A percentile compares a stretch with the other conserved stretches of the same genome.
These are phyloP conservation scores for Primulina huaijiensis DNA, from an alignment of 257 asterid species.

Conservation along the genomic window DNA sequence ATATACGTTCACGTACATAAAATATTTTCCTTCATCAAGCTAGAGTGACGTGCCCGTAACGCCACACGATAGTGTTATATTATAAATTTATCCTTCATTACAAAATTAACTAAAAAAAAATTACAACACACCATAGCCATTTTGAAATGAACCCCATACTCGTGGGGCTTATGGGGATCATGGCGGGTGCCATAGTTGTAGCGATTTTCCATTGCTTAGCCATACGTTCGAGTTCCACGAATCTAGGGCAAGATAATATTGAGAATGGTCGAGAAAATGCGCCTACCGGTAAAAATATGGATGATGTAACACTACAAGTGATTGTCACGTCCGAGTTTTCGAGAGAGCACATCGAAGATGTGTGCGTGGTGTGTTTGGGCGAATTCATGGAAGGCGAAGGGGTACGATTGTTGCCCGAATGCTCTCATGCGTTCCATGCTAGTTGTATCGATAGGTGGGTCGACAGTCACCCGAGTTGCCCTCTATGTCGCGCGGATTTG, in stretches of 20 bases:
- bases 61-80: constrained; percentile 1
- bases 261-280: not conserved
- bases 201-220: constrained; percentile 40
- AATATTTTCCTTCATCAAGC: constrained; percentile 8
- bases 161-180: constrained; percentile 52
- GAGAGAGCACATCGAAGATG: constrained; percentile 34
- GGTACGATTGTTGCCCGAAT: constrained; percentile 35
- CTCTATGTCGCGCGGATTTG: constrained; percentile 49
- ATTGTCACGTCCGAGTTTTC: constrained; percentile 29
- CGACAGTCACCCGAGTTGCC: constrained; percentile 43
- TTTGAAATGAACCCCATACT: constrained; percentile 37
- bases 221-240: not conserved
- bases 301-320: constrained; percentile 28
- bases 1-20: no score
- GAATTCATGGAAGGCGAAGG: constrained; percentile 35
- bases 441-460: constrained; percentile 50
- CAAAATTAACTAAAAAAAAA: not conserved
- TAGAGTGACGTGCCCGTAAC: constrained; percentile 13
- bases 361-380: constrained; percentile 45
- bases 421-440: constrained; percentile 37
- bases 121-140: constrained; percentile 12
- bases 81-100: not conserved
- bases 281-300: not conserved
- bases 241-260: constrained; percentile 1
- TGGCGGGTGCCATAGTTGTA: constrained; percentile 51